Conservation (phyloP, 2,329 filamentous ascomycete species). For the Pyrenophora teres region DNA sequence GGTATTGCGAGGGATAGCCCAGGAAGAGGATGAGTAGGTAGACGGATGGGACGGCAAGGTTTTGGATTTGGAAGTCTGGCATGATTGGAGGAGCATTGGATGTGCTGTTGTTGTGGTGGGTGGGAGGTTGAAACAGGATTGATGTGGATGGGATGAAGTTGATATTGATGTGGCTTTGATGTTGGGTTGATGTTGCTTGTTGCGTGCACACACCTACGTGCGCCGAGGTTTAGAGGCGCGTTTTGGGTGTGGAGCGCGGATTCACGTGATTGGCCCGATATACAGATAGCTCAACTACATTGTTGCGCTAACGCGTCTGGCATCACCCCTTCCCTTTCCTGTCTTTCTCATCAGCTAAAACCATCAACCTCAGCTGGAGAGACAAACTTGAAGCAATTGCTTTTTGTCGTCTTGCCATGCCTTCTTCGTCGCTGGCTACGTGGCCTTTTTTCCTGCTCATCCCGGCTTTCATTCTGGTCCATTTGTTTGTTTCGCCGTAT, state of each 20-base stretch:
- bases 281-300: background rate
- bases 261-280: too few relatives aligned
- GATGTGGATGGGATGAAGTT: too few relatives aligned
- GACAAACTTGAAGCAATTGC: background rate
- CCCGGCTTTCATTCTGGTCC: constrained; percentile 55
- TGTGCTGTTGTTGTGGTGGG: background rate
- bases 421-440: constrained; percentile 13
- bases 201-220: background rate
- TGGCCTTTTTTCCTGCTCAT: constrained; percentile 41
- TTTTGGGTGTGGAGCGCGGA: too few relatives aligned
- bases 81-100: background rate
- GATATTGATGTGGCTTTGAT: too few relatives aligned
- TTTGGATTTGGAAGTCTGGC: constrained; percentile 32
- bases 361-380: background rate
- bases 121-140: background rate
- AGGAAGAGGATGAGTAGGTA: constrained; percentile 70
- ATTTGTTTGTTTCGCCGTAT: constrained; percentile 78
- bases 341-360: too few relatives aligned
- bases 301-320: background rate
- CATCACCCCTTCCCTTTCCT: background rate
- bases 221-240: constrained; percentile 1
- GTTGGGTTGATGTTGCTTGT: background rate
- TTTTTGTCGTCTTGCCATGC: constrained; percentile 22
- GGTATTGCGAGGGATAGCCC: constrained; percentile 71
- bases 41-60: constrained; percentile 70